These are phyloP conservation scores for Jamesozyma lodderae DNA, from an alignment of 805 yeast species.

Conservation along the genomic window DNA sequence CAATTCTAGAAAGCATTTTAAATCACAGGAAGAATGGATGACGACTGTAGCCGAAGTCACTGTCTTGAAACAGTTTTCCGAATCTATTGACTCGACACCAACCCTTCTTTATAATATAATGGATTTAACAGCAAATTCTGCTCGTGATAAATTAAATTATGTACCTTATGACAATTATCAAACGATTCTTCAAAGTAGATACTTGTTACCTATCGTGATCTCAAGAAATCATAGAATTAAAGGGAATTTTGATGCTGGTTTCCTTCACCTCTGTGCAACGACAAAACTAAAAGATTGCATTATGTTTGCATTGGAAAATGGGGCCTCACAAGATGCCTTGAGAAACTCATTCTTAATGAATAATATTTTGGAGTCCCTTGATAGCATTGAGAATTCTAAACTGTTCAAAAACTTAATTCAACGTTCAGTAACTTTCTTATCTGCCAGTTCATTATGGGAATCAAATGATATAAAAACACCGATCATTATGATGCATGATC, in stretches of 20 bases:
- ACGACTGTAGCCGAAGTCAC: constrained; percentile 13
- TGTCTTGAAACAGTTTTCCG: constrained; percentile 6
- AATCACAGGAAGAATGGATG: constrained; percentile 15
- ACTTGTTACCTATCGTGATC: constrained; percentile 8
- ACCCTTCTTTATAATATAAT: neutral
- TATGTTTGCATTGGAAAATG: constrained; percentile 8
- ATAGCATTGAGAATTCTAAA: neutral
- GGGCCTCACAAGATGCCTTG: constrained; percentile 20
- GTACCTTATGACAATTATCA: constrained; percentile 9
- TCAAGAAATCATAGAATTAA: neutral
- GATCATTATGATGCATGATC: constrained; percentile 37
- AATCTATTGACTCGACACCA: neutral
- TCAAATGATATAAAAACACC: constrained; percentile 50
- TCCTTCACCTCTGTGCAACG: neutral
- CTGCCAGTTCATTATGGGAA: constrained; percentile 59
- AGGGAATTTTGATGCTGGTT: neutral
- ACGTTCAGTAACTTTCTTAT: constrained; percentile 25
- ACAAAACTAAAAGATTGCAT: constrained; percentile 8
- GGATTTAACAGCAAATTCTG: constrained; percentile 2
- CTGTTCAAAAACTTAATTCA: constrained; percentile 5
- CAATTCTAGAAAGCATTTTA: constrained; percentile 7
- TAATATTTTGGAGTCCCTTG: constrained; percentile 1
- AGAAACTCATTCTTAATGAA: constrained; percentile 13
- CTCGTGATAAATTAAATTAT: constrained; percentile 4
- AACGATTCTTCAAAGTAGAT: constrained; percentile 14